A percentile compares a stretch with the other conserved stretches of the same genome.
phyloP scores from a whole-genome alignment of 192 early-diverging fungal genomes.

The Allomyces macrogynus region DNA sequence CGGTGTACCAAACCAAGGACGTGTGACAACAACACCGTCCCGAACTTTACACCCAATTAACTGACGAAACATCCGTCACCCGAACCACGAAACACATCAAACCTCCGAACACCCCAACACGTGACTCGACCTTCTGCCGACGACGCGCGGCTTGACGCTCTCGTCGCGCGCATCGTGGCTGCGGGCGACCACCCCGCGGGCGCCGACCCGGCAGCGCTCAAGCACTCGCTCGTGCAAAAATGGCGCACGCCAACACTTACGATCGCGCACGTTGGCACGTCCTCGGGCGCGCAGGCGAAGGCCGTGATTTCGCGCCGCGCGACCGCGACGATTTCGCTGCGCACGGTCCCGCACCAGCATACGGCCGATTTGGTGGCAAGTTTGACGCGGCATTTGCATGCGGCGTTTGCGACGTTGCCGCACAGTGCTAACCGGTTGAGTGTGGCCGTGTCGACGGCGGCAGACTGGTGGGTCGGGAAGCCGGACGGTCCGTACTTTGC shows the following conservation, averaged over 20 bases:
- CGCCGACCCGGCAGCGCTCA: not conserved
- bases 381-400: not conserved
- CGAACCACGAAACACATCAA: no score
- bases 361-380: not conserved
- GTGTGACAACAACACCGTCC: no score
- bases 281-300: not conserved
- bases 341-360: not conserved
- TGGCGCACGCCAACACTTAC: not conserved
- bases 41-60: no score
- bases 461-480: not conserved
- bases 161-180: not conserved
- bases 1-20: no score
- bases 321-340: not conserved
- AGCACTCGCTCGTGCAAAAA: not conserved
- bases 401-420: not conserved
- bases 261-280: not conserved
- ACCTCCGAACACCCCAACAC: no score
- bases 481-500: not conserved
- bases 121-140: no score
- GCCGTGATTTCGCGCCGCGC: not conserved
- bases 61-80: no score
- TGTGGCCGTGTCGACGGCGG: not conserved
- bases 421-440: not conserved
- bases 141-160: no score
- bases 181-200: not conserved